Percentiles rank a stretch among this genome's conserved stretches.
Conservation (phyloP, 352 stramenopile species). For the Phytophthora quininea region DNA sequence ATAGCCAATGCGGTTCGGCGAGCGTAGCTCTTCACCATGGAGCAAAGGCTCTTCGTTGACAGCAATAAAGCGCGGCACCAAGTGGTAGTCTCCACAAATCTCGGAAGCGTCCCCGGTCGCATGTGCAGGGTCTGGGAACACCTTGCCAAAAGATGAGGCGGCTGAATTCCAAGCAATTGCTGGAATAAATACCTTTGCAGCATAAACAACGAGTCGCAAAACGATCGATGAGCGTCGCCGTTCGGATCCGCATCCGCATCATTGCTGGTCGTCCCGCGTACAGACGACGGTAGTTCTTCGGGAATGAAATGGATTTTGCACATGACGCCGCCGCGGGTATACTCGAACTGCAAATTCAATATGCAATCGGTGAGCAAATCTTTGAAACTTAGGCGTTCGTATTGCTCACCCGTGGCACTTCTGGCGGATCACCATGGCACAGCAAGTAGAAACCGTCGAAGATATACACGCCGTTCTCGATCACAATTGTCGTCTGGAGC, state of each 20-base stretch:
- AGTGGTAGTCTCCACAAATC: slow-evolving; percentile 79
- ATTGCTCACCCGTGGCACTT: slow-evolving; percentile 60
- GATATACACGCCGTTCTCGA: slow-evolving; percentile 68
- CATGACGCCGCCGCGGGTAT: slow-evolving; percentile 77
- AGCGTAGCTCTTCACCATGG: slow-evolving; percentile 67
- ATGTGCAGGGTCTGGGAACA: slow-evolving; percentile 58
- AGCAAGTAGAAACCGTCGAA: slow-evolving; percentile 90
- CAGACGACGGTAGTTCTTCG: slow-evolving; percentile 60
- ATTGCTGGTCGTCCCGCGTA: slow-evolving; percentile 37
- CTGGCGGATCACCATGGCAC: slow-evolving; percentile 59
- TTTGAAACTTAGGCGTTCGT: not conserved
- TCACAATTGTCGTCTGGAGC: slow-evolving; percentile 73
- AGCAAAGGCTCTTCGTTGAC: slow-evolving; percentile 65
- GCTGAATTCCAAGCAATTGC: slow-evolving; percentile 76
- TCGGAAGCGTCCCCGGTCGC: slow-evolving; percentile 62
- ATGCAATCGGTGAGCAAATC: not conserved
- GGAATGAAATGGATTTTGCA: slow-evolving; percentile 76
- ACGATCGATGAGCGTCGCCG: slow-evolving; percentile 31
- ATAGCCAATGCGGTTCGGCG: slow-evolving; percentile 82
- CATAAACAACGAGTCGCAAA: slow-evolving; percentile 65
- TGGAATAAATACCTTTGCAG: slow-evolving; percentile 82
- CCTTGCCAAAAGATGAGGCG: slow-evolving; percentile 65
- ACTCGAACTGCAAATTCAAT: slow-evolving; percentile 67
- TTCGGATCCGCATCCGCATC: slow-evolving; percentile 32
- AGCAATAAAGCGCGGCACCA: slow-evolving; percentile 84